These are phyloP conservation scores for Kuraishia hungarica DNA, from an alignment of 805 yeast species.

Conservation along the genomic window DNA sequence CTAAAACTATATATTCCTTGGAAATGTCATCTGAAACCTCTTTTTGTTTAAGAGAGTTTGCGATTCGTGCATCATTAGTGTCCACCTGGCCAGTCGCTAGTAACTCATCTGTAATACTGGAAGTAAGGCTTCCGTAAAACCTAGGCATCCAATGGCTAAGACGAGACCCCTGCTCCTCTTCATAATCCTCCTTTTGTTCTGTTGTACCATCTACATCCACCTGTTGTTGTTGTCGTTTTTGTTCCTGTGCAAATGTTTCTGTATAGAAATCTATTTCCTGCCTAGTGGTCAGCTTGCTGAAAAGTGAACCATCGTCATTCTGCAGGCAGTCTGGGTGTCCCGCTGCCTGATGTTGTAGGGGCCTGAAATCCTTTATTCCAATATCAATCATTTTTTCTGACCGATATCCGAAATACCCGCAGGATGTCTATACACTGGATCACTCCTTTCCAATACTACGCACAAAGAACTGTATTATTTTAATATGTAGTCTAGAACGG, in stretches of 20 bases:
- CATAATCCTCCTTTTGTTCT: constrained; percentile 14
- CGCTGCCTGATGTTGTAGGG: constrained; percentile 68
- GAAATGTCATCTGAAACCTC: constrained; percentile 1
- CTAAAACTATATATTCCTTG: constrained; percentile 50
- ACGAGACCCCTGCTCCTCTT: constrained; percentile 22
- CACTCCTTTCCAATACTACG: no score
- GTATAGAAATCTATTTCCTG: constrained; percentile 74
- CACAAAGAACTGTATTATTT: no score
- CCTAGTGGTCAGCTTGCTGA: constrained; percentile 57
- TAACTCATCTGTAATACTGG: constrained; percentile 29
- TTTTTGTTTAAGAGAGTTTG: constrained; percentile 4
- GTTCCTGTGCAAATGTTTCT: constrained; percentile 19
- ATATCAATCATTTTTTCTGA: background rate
- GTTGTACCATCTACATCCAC: no score
- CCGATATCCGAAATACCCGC: background rate
- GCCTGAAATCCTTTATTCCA: constrained; percentile 11
- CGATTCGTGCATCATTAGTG: constrained; percentile 9
- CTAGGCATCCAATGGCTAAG: constrained; percentile 54
- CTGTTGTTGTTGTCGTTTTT: no score
- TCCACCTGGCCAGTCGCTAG: constrained; percentile 13
- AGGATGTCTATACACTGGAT: background rate
- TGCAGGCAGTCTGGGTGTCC: constrained; percentile 82
- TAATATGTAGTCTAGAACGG: no score
- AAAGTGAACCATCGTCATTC: constrained; percentile 54
- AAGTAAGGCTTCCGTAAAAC: constrained; percentile 50